Percentiles rank a stretch among this genome's conserved stretches.
Conservation (phyloP, 805 yeast genomes). For the Dipodascus geniculatus region DNA sequence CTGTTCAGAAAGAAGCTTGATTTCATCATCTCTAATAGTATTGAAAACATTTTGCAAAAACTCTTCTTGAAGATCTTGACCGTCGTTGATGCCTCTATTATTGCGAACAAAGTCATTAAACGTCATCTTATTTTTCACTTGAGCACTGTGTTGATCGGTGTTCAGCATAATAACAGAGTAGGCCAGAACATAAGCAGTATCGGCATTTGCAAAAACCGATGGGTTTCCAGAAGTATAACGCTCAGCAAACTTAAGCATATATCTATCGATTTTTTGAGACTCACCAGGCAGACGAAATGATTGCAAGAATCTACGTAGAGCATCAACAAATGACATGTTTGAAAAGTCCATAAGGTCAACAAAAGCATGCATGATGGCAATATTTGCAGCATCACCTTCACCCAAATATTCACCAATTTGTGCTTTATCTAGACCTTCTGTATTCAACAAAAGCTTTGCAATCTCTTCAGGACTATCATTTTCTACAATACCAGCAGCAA, state of each 20-base stretch:
- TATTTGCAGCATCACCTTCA: constrained; percentile 68
- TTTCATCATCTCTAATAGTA: constrained; percentile 77
- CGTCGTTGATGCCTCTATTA: constrained; percentile 88
- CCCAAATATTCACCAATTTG: constrained; percentile 87
- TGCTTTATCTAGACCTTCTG: constrained; percentile 70
- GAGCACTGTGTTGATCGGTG: constrained; percentile 87
- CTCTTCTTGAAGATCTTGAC: constrained; percentile 68
- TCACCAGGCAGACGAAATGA: constrained; percentile 94
- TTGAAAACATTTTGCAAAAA: constrained; percentile 55
- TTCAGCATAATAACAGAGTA: constrained; percentile 88
- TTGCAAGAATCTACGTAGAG: constrained; percentile 75
- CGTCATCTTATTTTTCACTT: constrained; percentile 79
- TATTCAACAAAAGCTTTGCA: constrained; percentile 58
- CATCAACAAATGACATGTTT: constrained; percentile 62
- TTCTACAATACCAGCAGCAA: constrained; percentile 51
- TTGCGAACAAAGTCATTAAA: constrained; percentile 75
- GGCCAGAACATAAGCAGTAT: constrained; percentile 83
- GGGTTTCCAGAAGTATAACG: constrained; percentile 85
- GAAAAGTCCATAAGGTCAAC: constrained; percentile 79
- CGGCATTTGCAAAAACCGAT: constrained; percentile 78
- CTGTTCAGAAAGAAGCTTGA: constrained; percentile 85
- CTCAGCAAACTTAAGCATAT: constrained; percentile 94
- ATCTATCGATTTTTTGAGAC: constrained; percentile 93
- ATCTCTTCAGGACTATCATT: constrained; percentile 52
- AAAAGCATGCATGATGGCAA: constrained; percentile 84